These are phyloP conservation scores for Yarrowia keelungensis DNA, from an alignment of 805 yeast species.

Conservation along the genomic window DNA sequence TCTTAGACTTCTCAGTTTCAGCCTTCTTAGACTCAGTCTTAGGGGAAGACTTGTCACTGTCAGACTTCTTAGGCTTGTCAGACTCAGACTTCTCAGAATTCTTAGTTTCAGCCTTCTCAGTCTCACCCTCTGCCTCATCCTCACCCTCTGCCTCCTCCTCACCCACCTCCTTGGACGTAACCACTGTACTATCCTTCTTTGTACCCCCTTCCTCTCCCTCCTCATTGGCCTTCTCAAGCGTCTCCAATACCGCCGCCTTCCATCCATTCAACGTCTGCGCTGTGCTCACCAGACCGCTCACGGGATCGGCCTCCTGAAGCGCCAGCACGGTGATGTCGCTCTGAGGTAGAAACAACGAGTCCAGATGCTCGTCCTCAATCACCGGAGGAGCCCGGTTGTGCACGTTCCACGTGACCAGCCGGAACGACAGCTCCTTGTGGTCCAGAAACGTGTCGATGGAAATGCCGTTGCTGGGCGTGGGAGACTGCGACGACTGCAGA, in stretches of 20 bases:
- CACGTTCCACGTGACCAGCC: conserved; percentile 49
- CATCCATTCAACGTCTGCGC: conserved; percentile 29
- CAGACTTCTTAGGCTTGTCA: conserved; percentile 44
- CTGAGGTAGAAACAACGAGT: conserved; percentile 39
- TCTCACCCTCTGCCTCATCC: neutral
- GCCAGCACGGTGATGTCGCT: conserved; percentile 53
- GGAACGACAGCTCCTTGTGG: conserved; percentile 41
- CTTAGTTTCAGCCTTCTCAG: neutral
- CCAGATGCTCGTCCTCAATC: conserved; percentile 43
- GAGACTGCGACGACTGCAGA: neutral
- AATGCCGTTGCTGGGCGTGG: conserved; percentile 31
- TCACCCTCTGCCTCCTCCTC: neutral
- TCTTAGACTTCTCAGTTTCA: neutral
- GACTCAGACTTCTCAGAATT: conserved; percentile 42
- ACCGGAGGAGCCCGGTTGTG: conserved; percentile 45
- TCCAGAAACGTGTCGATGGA: conserved; percentile 40
- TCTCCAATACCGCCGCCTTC: conserved; percentile 31
- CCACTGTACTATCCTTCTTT: neutral
- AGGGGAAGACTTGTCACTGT: too few species aligned
- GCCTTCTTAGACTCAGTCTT: too few species aligned
- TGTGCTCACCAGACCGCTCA: conserved; percentile 7
- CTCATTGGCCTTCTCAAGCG: conserved; percentile 44
- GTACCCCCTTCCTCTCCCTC: neutral
- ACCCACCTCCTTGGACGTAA: neutral
- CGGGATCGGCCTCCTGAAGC: conserved; percentile 60